Conservation (phyloP, 805 yeast species). For the Debaryomyces maramus region DNA sequence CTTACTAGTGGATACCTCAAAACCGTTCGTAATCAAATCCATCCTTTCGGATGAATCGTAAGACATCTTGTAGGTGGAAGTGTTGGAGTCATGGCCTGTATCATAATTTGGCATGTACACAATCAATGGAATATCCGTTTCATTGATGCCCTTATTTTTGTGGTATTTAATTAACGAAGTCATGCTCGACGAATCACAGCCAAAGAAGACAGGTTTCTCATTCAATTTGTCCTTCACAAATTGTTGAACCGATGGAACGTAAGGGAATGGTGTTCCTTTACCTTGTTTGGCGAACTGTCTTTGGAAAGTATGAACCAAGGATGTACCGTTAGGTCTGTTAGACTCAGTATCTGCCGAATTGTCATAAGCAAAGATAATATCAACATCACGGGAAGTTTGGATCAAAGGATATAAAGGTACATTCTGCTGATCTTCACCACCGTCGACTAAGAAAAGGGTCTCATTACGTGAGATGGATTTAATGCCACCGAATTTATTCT, state of each 20-base stretch:
- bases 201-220: slow-evolving; percentile 42
- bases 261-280: slow-evolving; percentile 68
- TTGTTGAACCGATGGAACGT: slow-evolving; percentile 68
- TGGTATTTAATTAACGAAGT: slow-evolving; percentile 38
- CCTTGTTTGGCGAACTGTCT: slow-evolving; percentile 45
- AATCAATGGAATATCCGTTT: slow-evolving; percentile 36
- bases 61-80: slow-evolving; percentile 32
- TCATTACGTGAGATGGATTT: slow-evolving; percentile 22
- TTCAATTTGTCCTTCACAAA: slow-evolving; percentile 56
- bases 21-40: slow-evolving; percentile 38
- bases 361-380: slow-evolving; percentile 43
- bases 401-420: slow-evolving; percentile 43
- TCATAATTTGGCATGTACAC: slow-evolving; percentile 42
- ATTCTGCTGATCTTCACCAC: slow-evolving; percentile 45
- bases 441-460: slow-evolving; percentile 40
- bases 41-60: slow-evolving; percentile 37
- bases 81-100: slow-evolving; percentile 31
- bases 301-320: slow-evolving; percentile 34
- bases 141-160: slow-evolving; percentile 17
- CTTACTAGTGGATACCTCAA: slow-evolving; percentile 30
- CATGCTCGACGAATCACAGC: slow-evolving; percentile 39
- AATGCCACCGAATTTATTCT: slow-evolving; percentile 19
- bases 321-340: slow-evolving; percentile 47
- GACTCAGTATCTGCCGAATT: slow-evolving; percentile 39
- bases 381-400: slow-evolving; percentile 36